Conservation (phyloP, 495 filamentous ascomycete genomes). For the Hypoxylon lienhwacheense region DNA sequence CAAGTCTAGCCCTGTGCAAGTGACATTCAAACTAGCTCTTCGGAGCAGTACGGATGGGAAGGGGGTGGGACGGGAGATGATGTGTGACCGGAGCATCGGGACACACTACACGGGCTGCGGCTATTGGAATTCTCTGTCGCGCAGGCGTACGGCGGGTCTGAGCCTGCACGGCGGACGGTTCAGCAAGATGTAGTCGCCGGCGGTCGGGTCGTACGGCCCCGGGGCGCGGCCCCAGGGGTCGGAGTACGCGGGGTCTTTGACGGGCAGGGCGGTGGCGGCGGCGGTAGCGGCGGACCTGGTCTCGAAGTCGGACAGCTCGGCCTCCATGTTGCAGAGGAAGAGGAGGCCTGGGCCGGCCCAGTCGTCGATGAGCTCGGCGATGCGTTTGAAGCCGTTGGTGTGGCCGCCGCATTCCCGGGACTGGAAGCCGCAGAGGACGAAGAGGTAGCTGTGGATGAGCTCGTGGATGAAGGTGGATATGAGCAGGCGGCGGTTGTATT, state of each 20-base stretch:
- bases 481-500: constrained; percentile 55
- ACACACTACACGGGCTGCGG: constrained; percentile 11
- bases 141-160: constrained; percentile 26
- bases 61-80: too few relatives aligned
- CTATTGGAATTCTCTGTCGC: constrained; percentile 24
- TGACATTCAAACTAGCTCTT: constrained; percentile 31
- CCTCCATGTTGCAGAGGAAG: constrained; percentile 54
- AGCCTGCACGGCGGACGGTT: constrained; percentile 31
- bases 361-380: constrained; percentile 54
- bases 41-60: too few relatives aligned
- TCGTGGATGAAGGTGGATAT: constrained; percentile 62
- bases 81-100: constrained; percentile 9
- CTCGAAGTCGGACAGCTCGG: constrained; percentile 53
- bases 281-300: constrained; percentile 16
- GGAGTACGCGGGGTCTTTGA: constrained; percentile 17
- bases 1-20: constrained; percentile 29
- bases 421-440: constrained; percentile 56
- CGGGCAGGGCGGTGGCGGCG: too few relatives aligned
- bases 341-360: constrained; percentile 56
- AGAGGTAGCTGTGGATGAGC: constrained; percentile 60
- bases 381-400: constrained; percentile 53
- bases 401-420: constrained; percentile 55
- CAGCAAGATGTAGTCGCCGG: constrained; percentile 22
- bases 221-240: constrained; percentile 19
- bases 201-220: constrained; percentile 22